Conservation (phyloP, 306 rosid genomes). For the Arachis stenosperma region DNA sequence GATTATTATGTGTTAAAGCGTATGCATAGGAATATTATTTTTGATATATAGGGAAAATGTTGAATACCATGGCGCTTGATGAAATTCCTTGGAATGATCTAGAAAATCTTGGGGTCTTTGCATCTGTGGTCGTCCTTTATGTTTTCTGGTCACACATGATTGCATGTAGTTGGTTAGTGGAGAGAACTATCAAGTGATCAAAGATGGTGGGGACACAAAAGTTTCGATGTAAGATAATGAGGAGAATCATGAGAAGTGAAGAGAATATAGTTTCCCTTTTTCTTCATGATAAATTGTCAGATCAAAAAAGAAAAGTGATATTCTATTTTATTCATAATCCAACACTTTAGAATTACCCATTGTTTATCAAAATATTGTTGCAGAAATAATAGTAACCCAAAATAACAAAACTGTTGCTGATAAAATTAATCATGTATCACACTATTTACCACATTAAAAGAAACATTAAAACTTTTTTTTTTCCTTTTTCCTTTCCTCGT, state of each 20-base stretch:
- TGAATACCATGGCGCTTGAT: neutral
- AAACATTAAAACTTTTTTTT: too few species aligned
- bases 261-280: slow-evolving; percentile 9
- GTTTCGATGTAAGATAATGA: slow-evolving; percentile 32
- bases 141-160: slow-evolving; percentile 41
- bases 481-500: too few species aligned
- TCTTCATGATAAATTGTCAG: neutral
- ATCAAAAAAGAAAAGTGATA: neutral
- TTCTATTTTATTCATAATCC: neutral
- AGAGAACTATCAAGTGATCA: slow-evolving; percentile 34
- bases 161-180: slow-evolving; percentile 37
- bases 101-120: slow-evolving; percentile 13
- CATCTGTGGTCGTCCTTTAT: slow-evolving; percentile 21
- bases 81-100: neutral
- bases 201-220: slow-evolving; percentile 33
- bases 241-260: slow-evolving; percentile 36
- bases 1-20: too few species aligned
- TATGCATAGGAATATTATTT: neutral
- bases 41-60: neutral
- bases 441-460: too few species aligned
- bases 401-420: too few species aligned
- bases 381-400: too few species aligned
- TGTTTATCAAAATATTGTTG: too few species aligned
- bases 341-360: neutral
- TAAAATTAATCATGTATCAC: too few species aligned